phyloP scores from a whole-genome alignment of 768 basidiomycete genomes.

The Suillus subaureus region DNA sequence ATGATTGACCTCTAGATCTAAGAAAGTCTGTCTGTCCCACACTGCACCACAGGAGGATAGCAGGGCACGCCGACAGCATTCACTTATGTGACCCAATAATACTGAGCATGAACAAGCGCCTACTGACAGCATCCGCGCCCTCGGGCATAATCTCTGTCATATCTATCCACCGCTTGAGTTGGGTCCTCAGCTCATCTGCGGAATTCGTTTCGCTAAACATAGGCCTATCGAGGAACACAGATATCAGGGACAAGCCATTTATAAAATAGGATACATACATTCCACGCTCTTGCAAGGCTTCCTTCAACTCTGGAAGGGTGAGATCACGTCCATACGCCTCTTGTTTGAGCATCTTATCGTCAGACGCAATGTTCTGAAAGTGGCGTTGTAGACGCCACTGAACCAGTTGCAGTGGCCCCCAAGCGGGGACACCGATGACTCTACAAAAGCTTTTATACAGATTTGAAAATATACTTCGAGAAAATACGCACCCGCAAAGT shows the following conservation, averaged over 20 bases:
- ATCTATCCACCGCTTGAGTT: conserved; percentile 68
- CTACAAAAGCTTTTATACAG: conserved; percentile 18
- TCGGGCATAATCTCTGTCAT: conserved; percentile 39
- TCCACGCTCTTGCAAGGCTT: conserved; percentile 76
- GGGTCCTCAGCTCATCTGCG: conserved; percentile 47
- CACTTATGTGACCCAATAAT: conserved; percentile 34
- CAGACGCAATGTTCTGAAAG: conserved; percentile 47
- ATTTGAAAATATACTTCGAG: background rate
- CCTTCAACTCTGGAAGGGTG: conserved; percentile 55
- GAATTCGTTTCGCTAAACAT: conserved; percentile 43
- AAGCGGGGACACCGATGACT: conserved; percentile 39
- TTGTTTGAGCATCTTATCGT: conserved; percentile 62
- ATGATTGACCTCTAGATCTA: conserved; percentile 6
- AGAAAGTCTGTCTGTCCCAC: background rate
- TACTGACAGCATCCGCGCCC: conserved; percentile 42
- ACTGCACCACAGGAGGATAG: background rate
- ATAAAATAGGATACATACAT: conserved; percentile 51
- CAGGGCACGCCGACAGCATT: background rate
- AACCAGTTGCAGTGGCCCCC: conserved; percentile 38
- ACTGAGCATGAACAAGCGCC: conserved; percentile 54
- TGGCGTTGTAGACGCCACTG: conserved; percentile 39
- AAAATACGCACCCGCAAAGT: conserved; percentile 57
- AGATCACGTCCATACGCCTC: conserved; percentile 50
- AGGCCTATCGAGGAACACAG: conserved; percentile 3
- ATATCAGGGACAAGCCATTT: background rate